Evolutionary conservation across 768 basidiomycete species (phyloP), one percentile per base, ranked within the genome.

Genomic region (Tephrocybe sp.): DNA sequence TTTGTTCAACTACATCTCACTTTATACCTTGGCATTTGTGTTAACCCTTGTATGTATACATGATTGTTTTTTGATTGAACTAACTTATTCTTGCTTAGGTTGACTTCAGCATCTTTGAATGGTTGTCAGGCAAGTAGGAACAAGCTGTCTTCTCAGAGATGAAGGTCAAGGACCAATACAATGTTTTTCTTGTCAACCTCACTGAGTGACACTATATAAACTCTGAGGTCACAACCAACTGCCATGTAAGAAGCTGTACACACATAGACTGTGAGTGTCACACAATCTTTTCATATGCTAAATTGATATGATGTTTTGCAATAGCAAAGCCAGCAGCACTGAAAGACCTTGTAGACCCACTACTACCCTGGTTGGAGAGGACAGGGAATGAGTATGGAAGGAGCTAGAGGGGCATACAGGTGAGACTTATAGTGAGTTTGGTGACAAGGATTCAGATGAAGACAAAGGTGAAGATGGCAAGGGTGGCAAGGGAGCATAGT

Each of bases 1-100:
- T 1, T 30, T 45, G 17, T 56, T 59, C 37, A 45, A 54, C n/a
- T 55, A 54, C 1, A 59, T 59, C 23, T 49, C 51, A 5, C 37
- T 59, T 7, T 45, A 59, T 8, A 59, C 58, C 3, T 38, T 48
- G 37, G 34, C 46, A 2, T 17, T 37, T 15, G 9, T 48, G 4
- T 46, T 46, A 11, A 36, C 34, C 2, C 9, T 36, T 11, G 34
- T 36, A 17, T 36, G 34, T 36, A 17, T 30, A 12, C 28, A 36
- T 17, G n/a, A 36, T 36, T 36, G 4, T 15, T 36, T 5, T 7
- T 17, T 9, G 14, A 36, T 12, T 6, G 14, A 17, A 36, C 34
- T 17, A 36, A 11, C n/a, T 11, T 9, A 11, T 9, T 36, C 34
- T 9, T 11, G n/a, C 34, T 15, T 17, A 36, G 34, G 34, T 36